Evolutionary conservation across 2,329 filamentous ascomycete genomes (phyloP), one percentile per base, ranked within the genome.

Genomic region (Hymenoscyphus occultus): DNA sequence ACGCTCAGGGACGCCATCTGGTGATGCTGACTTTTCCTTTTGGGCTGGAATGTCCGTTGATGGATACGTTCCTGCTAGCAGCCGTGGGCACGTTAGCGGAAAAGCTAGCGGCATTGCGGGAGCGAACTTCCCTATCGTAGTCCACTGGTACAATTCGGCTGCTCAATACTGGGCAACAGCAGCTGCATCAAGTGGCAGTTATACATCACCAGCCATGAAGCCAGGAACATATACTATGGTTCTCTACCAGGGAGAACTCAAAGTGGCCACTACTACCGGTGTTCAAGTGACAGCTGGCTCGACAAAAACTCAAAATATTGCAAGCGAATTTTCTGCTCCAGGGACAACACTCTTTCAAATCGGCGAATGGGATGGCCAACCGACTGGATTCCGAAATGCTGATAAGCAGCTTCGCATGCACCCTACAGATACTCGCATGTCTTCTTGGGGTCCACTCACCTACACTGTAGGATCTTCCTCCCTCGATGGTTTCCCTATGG

Each of bases 211-310:
- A 0, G 77, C 81, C 64, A 90, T 90, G 87, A 87, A 86, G 71
- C 84, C 86, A 0, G 87, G 87, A 39, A 87, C 84, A 0, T 90
- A 90, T 76, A 88, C 84, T n/a, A 87, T 88, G 81, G 82, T 87
- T 4, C 80, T 90, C 45, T 88, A 87, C 75, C 84, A 86, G 69
- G 81, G 79, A 19, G 85, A 88, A 73, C 82, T 82, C 72, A 79
- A 81, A 67, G 83, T 87, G 9, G 83, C 82, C 3, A 79, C 80
- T 2, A 76, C 78, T 31, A 78, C 76, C 5, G 60, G 60, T 5
- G 82, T 85, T 16, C 78, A 76, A 0, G 83, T 88, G 51, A 78
- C 77, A 1, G 82, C 82, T 0, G 84, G 84, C 4, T 74, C 75
- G 39, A 79, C 80, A 0, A 80, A 80, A 0, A 80, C 78, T 2